phyloP scores from a whole-genome alignment of 106 monocot species.

The Gastrodia elata region DNA sequence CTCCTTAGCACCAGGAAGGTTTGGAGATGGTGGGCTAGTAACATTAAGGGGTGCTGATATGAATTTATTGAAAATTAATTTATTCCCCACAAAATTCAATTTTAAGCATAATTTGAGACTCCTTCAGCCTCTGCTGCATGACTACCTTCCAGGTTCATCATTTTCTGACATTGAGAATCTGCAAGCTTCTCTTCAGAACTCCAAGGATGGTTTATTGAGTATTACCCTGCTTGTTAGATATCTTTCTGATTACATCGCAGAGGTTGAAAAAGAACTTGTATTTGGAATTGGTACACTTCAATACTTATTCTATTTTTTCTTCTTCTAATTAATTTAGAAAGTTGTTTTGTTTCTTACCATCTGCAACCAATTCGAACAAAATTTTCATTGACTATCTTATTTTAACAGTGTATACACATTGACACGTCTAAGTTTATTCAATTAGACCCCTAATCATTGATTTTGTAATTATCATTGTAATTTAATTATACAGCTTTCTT shows the following conservation, averaged over 20 bases:
- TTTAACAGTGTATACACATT: no score
- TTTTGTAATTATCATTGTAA: no score
- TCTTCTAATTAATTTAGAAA: background rate
- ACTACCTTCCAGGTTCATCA: conserved; percentile 73
- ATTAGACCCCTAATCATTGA: no score
- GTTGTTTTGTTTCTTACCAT: background rate
- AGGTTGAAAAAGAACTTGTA: conserved; percentile 62
- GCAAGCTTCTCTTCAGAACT: conserved; percentile 54
- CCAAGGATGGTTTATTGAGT: conserved; percentile 62
- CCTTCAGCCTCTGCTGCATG: conserved; percentile 78
- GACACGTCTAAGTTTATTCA: no score
- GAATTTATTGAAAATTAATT: conserved; percentile 76
- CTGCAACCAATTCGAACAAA: background rate
- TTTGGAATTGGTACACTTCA: conserved; percentile 49
- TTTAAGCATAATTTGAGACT: conserved; percentile 49
- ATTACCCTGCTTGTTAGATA: conserved; percentile 64
- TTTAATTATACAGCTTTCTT: no score
- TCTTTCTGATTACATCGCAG: conserved; percentile 89
- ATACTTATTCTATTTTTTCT: background rate
- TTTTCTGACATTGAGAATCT: conserved; percentile 46
- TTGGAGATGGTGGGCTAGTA: conserved; percentile 29
- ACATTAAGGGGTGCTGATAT: conserved; percentile 70
- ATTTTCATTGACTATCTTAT: no score
- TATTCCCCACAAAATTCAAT: conserved; percentile 65
- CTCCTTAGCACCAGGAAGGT: conserved; percentile 37